Evolutionary conservation across 1,284 basidiomycete species (phyloP), one percentile per base, ranked within the genome.

Genomic region (Stygiomarasmius scandens): DNA sequence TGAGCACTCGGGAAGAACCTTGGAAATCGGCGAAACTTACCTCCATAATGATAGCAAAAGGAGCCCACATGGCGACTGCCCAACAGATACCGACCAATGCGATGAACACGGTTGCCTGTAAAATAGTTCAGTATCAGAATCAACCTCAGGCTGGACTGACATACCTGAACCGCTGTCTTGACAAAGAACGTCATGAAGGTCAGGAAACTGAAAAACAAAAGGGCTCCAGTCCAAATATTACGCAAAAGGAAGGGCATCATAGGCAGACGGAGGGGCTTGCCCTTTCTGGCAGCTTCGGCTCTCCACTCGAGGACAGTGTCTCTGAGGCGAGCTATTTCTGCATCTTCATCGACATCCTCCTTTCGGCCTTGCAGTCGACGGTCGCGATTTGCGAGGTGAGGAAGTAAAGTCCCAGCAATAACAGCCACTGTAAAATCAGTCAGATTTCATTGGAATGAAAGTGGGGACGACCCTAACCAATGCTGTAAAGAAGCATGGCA

Each of bases 31-130:
- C 22, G 29, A 34, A 16, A 22, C 81, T 58, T 61, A 85, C 92
- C 84, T 95, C 93, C 94, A 96, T 96, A 71, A 96, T 93, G 67
- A 96, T 94, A 14, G 92, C 89, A 61, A 91, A 92, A 2, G 90
- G 88, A 54, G 92, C 92, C 95, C 95, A 97, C 75, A 93, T 94
- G 14, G 94, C 93, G 22, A 97, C 91, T 1, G 94, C 93, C 95
- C 95, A 98, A 69, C 90, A 93, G 41, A 97, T 90, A 43, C 95
- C 95, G 14, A 95, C 86, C 41, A 95, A 71, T 52, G 87, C 87
- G 54, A 98, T 92, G 65, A 92, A 85, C 23, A 87, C 70, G 11
- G 90, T 92, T 9, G 95, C 95, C 80, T 89, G 62, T 46, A 49
- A 56, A 22, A 47, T 9, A 25, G 24, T 2, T 56, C 22, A 44